Conservation (phyloP, 495 filamentous ascomycete species). For the Neurospora sp. region DNA sequence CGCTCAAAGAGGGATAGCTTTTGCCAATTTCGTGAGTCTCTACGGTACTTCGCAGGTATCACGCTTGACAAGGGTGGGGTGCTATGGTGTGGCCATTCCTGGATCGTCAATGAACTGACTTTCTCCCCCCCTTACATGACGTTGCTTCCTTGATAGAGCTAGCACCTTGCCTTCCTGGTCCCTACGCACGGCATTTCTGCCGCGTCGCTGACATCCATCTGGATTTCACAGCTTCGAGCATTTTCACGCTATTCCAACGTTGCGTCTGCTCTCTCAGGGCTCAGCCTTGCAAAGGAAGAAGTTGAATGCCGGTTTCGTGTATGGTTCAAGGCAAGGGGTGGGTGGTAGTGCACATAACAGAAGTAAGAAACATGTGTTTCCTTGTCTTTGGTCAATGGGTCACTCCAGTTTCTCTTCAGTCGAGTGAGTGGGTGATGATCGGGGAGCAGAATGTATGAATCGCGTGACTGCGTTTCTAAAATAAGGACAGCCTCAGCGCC, state of each 20-base stretch:
- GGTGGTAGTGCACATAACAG: background rate
- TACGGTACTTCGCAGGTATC: background rate
- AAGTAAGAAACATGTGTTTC: background rate
- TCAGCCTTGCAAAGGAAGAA: background rate
- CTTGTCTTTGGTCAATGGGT: background rate
- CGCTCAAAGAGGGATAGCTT: too few species aligned
- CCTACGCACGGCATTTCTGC: background rate
- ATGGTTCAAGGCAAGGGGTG: background rate
- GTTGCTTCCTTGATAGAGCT: background rate
- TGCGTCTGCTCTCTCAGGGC: background rate
- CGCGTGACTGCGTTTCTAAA: background rate
- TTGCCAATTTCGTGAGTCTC: too few species aligned
- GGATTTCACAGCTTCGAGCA: background rate
- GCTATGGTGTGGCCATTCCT: background rate
- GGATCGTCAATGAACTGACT: background rate
- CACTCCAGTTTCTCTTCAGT: background rate
- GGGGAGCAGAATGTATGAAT: background rate
- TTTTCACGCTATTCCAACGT: background rate
- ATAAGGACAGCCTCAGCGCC: background rate
- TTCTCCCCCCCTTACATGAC: background rate
- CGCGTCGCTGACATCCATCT: background rate
- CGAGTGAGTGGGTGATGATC: background rate
- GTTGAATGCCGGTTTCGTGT: background rate
- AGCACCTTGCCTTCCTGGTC: background rate
- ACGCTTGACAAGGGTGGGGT: background rate